Evolutionary conservation across 2,329 filamentous ascomycete species (phyloP).

Genomic region (Cladosporium oxysporum): DNA sequence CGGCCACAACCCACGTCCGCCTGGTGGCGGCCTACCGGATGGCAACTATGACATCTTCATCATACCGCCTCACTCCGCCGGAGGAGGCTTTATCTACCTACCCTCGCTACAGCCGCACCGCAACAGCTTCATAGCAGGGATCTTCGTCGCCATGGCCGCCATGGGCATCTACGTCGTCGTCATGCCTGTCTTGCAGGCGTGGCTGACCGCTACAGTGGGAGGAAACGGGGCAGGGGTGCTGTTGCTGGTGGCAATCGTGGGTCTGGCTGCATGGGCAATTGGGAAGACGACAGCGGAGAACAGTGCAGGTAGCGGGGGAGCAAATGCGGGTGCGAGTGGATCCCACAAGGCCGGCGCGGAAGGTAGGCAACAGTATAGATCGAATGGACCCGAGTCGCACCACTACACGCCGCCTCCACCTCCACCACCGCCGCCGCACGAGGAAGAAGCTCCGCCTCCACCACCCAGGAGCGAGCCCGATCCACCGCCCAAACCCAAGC

Average conservation of each 20-base stretch:
- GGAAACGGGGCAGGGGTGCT: constrained; percentile 70
- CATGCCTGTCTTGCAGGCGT: constrained; percentile 71
- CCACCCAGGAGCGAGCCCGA: constrained; percentile 20
- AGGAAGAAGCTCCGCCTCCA: constrained; percentile 13
- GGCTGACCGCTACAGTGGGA: constrained; percentile 70
- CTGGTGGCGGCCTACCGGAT: constrained; percentile 67
- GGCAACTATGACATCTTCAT: constrained; percentile 98
- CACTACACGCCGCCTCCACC: constrained; percentile 30
- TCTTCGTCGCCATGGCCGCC: constrained; percentile 71
- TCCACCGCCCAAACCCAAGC: constrained; percentile 28
- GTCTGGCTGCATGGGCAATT: constrained; percentile 74
- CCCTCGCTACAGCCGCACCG: constrained; percentile 81
- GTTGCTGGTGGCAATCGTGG: constrained; percentile 71
- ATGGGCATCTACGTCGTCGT: constrained; percentile 73
- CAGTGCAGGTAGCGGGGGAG: constrained; percentile 34
- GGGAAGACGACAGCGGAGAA: constrained; percentile 64
- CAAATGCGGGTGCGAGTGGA: constrained; percentile 27
- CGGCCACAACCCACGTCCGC: constrained; percentile 71
- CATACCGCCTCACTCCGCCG: constrained; percentile 87
- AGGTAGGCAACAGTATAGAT: constrained; percentile 29
- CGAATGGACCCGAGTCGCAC: constrained; percentile 28
- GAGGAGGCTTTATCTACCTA: constrained; percentile 89
- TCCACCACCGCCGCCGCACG: constrained; percentile 23
- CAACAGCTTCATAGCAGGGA: constrained; percentile 89
- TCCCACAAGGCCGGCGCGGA: constrained; percentile 28